Evolutionary conservation across 306 rosid species (phyloP), one percentile per base, ranked within the genome.

Genomic region (Glycyrrhiza uralensis): DNA sequence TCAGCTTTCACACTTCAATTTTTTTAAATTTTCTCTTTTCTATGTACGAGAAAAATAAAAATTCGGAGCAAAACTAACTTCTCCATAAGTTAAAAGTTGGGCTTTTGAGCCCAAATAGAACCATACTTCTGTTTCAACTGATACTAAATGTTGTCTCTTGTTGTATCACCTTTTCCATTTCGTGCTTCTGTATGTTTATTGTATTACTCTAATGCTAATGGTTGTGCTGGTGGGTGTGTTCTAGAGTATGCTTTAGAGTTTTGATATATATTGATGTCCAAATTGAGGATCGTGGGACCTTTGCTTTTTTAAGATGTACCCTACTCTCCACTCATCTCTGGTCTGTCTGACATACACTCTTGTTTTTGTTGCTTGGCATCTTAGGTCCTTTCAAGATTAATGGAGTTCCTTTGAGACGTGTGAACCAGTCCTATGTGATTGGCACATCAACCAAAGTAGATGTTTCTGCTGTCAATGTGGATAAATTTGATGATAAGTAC

Each of bases 401-500:
- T 6, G 95, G 91, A 20, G 95, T 89, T 66, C 91, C 95, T 7
- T 80, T 89, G 73, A 86, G 95, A 74, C 87, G 95, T 10, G 91
- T 89, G 28, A 80, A 85, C 19, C 95, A 89, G 17, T 71, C 95
- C 1, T 89, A 89, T 11, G 87, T 86, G 28, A 84, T 86, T 74
- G 88, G 78, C 19, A 89, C 95, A 38, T 86, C 95, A 41, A 86
- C 91, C 12, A 82, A 86, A 76, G 83, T 89, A 14, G 95, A 89
- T 71, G 32, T 89, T 17, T 78, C 89, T 29, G 85, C 80, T 13
- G 88, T 86, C 49, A 80, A 84, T 18, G 70, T 75, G 3, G 89
- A 78, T 1, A 89, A 77, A 47, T 82, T 84, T 39, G 89, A 84
- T 58, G 95, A 89, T 62, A 89, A 89, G 50, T 89, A 86, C 62